Conservation (phyloP, 306 rosid genomes). For the Dalbergia cultrata region DNA sequence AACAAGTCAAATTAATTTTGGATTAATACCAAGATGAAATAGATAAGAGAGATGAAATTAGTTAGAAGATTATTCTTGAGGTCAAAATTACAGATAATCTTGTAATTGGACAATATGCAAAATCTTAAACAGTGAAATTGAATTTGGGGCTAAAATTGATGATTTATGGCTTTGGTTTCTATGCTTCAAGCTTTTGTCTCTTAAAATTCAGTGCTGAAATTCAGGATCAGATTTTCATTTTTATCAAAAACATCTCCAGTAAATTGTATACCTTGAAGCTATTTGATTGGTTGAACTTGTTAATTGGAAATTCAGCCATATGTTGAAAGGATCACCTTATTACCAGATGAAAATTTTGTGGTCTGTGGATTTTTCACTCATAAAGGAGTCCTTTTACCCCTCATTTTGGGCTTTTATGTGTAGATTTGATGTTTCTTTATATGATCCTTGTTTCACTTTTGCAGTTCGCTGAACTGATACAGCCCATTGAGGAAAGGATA, state of each 20-base stretch:
- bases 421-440: constrained; percentile 13
- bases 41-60: not conserved
- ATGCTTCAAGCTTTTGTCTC: constrained; percentile 27
- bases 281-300: constrained; percentile 22
- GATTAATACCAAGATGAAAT: not conserved
- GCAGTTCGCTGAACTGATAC: constrained; percentile 85
- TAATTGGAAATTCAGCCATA: constrained; percentile 1
- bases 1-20: not conserved
- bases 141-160: not conserved
- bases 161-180: not conserved
- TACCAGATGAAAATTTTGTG: constrained; percentile 17
- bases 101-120: not conserved
- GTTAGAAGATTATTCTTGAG: not conserved
- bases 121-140: constrained; percentile 16
- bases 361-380: constrained; percentile 9
- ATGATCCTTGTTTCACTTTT: constrained; percentile 37
- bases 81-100: constrained; percentile 9
- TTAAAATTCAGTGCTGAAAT: constrained; percentile 6
- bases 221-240: not conserved
- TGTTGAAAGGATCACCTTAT: constrained; percentile 14
- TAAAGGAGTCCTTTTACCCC: not conserved
- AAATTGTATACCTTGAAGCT: constrained; percentile 8
- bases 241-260: not conserved
- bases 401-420: constrained; percentile 14
- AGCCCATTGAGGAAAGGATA: constrained; percentile 79